Percentiles rank a stretch among this genome's conserved stretches.
phyloP scores from a whole-genome alignment of 371 early-diverging fungal species.

The Saksenaea vasiformis region DNA sequence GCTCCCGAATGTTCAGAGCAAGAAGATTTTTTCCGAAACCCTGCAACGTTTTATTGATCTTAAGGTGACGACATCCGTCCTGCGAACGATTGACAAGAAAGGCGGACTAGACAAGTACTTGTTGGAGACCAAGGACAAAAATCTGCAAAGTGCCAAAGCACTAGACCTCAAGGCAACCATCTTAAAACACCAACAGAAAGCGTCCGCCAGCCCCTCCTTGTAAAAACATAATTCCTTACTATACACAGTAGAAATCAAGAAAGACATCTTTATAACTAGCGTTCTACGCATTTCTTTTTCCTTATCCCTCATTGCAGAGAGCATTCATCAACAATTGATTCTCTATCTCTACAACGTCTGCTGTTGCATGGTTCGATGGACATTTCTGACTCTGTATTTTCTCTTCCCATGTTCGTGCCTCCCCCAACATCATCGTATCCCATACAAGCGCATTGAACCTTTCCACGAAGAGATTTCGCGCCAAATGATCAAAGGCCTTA shows the following conservation, averaged over 20 bases:
- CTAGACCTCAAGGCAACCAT: constrained; percentile 40
- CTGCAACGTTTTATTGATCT: constrained; percentile 60
- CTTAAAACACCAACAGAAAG: not conserved
- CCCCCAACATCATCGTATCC: constrained; percentile 43
- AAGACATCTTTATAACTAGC: not conserved
- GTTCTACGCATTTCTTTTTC: constrained; percentile 2
- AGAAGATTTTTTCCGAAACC: constrained; percentile 69
- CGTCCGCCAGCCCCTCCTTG: not conserved
- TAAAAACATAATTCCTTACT: not conserved
- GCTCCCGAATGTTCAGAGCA: constrained; percentile 81
- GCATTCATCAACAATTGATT: constrained; percentile 52
- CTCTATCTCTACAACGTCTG: constrained; percentile 50
- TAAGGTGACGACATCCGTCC: constrained; percentile 70
- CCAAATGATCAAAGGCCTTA: constrained; percentile 39
- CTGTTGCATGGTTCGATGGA: constrained; percentile 47
- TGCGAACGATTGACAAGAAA: constrained; percentile 85
- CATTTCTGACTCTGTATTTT: constrained; percentile 31
- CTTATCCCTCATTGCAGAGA: constrained; percentile 28
- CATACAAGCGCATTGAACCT: constrained; percentile 37
- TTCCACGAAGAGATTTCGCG: constrained; percentile 19
- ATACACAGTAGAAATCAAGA: not conserved
- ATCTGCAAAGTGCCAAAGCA: constrained; percentile 60
- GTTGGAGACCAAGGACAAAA: constrained; percentile 68
- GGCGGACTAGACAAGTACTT: constrained; percentile 84
- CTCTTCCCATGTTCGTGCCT: constrained; percentile 35